Conservation (phyloP, 495 filamentous ascomycete genomes). For the Xylaria flabelliformis region DNA sequence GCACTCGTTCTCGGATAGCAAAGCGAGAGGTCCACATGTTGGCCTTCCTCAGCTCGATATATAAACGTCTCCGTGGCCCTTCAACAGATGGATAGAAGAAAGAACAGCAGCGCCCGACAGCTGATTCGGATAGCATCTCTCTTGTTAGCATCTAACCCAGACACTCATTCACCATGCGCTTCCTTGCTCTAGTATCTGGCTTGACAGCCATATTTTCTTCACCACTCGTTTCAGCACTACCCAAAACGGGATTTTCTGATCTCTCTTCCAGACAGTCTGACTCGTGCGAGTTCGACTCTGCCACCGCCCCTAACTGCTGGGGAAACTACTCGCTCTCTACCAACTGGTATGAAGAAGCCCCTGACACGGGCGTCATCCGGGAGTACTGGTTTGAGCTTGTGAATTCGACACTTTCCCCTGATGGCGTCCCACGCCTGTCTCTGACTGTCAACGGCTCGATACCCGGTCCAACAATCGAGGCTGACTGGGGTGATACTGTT, state of each 20-base stretch:
- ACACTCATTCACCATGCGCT: conserved; percentile 28
- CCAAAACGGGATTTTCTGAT: conserved; percentile 1
- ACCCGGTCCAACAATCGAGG: conserved; percentile 51
- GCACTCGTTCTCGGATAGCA: neutral
- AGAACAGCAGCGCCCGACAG: conserved; percentile 23
- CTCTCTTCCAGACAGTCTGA: conserved; percentile 22
- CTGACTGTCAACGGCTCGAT: conserved; percentile 54
- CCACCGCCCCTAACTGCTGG: conserved; percentile 34
- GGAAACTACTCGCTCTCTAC: conserved; percentile 38
- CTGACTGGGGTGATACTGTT: conserved; percentile 56
- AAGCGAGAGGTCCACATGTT: conserved; percentile 8
- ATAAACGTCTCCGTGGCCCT: conserved; percentile 17
- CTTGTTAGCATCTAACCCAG: neutral
- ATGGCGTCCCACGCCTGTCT: conserved; percentile 52
- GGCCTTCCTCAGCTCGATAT: conserved; percentile 4
- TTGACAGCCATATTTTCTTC: conserved; percentile 22
- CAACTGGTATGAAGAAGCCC: conserved; percentile 39
- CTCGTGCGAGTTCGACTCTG: conserved; percentile 35
- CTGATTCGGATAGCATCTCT: conserved; percentile 23
- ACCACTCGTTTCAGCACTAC: conserved; percentile 23
- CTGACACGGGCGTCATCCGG: conserved; percentile 52
- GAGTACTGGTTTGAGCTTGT: conserved; percentile 54
- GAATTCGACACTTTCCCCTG: conserved; percentile 54
- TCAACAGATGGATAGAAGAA: conserved; percentile 13
- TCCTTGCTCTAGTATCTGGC: conserved; percentile 19